Evolutionary conservation across 441 rosid genomes (phyloP).

Genomic region (Syzygium malaccense): DNA sequence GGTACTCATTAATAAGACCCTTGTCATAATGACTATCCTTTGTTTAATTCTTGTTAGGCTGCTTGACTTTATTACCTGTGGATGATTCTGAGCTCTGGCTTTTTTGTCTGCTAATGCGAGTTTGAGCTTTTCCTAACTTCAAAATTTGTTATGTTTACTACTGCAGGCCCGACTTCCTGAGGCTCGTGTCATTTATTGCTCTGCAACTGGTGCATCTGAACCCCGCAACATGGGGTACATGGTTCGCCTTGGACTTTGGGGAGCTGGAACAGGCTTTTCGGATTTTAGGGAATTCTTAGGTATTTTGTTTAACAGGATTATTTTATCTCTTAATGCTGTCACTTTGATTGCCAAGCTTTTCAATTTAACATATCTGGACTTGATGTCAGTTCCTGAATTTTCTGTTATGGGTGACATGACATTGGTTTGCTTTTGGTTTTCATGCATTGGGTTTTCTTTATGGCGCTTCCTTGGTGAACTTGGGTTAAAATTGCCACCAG

Average conservation of each 20-base stretch:
- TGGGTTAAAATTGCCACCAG: not conserved
- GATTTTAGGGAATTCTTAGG: constrained; percentile 85
- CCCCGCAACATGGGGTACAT: constrained; percentile 99
- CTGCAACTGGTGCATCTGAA: constrained; percentile 99
- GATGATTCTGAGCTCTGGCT: not conserved
- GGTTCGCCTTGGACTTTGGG: constrained; percentile 99
- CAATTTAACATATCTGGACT: not conserved
- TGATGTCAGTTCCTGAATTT: not conserved
- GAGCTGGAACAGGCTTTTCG: constrained; percentile 80
- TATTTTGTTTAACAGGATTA: constrained; percentile 7
- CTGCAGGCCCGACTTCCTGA: constrained; percentile 93
- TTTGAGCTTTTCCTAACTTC: not conserved
- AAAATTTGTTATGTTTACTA: not conserved
- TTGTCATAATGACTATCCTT: not conserved
- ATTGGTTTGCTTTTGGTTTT: not conserved
- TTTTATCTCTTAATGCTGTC: constrained; percentile 1
- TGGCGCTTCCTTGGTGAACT: not conserved
- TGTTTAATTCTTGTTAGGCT: not conserved
- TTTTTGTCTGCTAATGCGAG: not conserved
- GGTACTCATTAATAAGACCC: not conserved
- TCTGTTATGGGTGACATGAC: not conserved
- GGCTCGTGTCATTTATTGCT: constrained; percentile 96
- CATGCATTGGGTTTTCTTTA: not conserved
- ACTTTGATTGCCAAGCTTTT: not conserved
- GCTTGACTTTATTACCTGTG: not conserved